These are phyloP conservation scores for Xylariomycetidae sp. DNA, from an alignment of 2,329 filamentous ascomycete genomes.

Conservation along the genomic window DNA sequence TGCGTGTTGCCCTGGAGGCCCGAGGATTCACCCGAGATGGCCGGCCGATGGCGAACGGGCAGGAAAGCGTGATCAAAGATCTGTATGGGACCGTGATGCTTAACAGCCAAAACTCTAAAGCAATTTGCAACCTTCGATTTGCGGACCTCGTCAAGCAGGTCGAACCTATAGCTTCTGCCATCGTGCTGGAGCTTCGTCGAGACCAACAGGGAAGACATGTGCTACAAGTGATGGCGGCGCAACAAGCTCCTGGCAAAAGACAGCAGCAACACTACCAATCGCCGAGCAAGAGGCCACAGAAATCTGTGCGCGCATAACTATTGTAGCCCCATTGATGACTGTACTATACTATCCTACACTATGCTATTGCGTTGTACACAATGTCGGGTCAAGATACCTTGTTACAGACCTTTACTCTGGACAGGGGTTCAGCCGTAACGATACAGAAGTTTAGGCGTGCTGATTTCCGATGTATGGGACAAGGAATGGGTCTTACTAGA, in stretches of 20 bases:
- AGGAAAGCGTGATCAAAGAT: constrained; percentile 8
- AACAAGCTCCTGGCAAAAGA: constrained; percentile 1
- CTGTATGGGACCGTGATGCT: constrained; percentile 21
- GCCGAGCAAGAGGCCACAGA: too few relatives aligned
- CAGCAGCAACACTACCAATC: too few relatives aligned
- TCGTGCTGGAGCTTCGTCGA: constrained; percentile 10
- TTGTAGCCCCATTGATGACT: too few relatives aligned
- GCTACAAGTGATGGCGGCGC: neutral
- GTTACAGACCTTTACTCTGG: too few relatives aligned
- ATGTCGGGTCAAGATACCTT: too few relatives aligned
- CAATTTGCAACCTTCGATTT: constrained; percentile 18
- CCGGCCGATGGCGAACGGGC: constrained; percentile 8
- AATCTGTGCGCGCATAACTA: too few relatives aligned
- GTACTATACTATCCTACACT: too few relatives aligned
- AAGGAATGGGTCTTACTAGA: too few relatives aligned
- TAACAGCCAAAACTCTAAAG: constrained; percentile 7
- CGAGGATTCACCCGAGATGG: constrained; percentile 23
- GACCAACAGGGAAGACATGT: constrained; percentile 8
- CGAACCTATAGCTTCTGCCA: constrained; percentile 11
- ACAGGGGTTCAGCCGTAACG: too few relatives aligned
- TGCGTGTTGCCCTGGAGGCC: constrained; percentile 21
- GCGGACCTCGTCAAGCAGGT: constrained; percentile 13
- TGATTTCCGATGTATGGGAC: too few relatives aligned
- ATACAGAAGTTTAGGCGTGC: too few relatives aligned
- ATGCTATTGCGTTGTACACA: too few relatives aligned